Conservation (phyloP, 306 rosid genomes). For the Acacia confusa region DNA sequence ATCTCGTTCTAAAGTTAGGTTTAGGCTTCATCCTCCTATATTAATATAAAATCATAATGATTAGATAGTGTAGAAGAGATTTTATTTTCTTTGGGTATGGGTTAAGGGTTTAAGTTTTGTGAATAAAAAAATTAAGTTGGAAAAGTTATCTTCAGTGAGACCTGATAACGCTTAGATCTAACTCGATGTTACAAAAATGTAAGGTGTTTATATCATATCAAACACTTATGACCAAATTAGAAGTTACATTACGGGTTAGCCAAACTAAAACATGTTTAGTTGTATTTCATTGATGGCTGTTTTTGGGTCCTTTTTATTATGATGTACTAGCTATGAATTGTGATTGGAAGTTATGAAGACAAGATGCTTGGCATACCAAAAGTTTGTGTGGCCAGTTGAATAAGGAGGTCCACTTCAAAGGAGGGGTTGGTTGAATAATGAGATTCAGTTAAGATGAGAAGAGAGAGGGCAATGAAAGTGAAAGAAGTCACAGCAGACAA, state of each 20-base stretch:
- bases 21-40: neutral
- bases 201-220: neutral
- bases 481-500: slow-evolving; percentile 18
- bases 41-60: neutral
- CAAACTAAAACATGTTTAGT: neutral
- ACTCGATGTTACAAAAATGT: fast-evolving
- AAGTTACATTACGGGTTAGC: neutral
- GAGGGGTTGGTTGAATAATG: neutral
- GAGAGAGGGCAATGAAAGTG: neutral
- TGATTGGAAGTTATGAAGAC: neutral
- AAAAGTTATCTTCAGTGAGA: neutral
- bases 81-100: neutral
- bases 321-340: neutral
- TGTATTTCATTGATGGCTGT: neutral
- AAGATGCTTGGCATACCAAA: neutral
- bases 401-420: neutral
- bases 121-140: fast-evolving
- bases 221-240: neutral
- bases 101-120: neutral
- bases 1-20: neutral
- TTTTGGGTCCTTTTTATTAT: neutral
- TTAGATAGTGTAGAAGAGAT: neutral
- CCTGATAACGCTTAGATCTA: neutral
- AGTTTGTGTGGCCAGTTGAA: neutral
- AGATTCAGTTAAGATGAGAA: neutral